Conservation (phyloP, 345 rosid species). For the Mercurialis annua region DNA sequence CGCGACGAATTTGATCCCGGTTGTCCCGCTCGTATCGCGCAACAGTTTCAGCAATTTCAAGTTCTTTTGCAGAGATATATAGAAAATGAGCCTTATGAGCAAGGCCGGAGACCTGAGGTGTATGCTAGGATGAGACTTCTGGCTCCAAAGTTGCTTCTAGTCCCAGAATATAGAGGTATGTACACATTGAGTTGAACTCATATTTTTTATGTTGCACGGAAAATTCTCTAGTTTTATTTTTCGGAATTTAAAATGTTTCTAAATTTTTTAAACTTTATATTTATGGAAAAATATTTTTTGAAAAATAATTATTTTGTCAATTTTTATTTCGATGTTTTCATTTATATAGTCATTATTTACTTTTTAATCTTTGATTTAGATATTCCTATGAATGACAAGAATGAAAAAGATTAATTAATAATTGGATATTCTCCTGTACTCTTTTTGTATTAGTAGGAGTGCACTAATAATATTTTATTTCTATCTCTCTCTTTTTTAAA, state of each 20-base stretch:
- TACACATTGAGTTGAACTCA: neutral
- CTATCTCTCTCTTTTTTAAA: neutral
- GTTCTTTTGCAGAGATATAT: constrained; percentile 83
- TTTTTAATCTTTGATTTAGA: neutral
- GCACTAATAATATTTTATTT: neutral
- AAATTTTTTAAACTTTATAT: no score
- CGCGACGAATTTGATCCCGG: constrained; percentile 55
- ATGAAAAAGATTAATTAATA: no score
- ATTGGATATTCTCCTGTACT: neutral
- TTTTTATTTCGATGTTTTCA: no score
- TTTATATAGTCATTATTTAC: no score
- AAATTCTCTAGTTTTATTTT: no score
- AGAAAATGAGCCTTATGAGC: constrained; percentile 95
- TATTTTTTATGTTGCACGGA: no score
- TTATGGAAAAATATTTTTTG: no score
- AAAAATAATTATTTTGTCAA: no score
- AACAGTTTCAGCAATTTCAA: constrained; percentile 91
- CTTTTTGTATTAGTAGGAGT: neutral
- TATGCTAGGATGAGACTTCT: constrained; percentile 90
- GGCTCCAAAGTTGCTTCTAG: constrained; percentile 88
- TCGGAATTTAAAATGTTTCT: no score
- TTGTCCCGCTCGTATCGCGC: constrained; percentile 75
- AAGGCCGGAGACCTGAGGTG: constrained; percentile 87
- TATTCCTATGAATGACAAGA: neutral
- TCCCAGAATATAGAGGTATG: constrained; percentile 95